These are phyloP conservation scores for Acacia pycnantha DNA, from an alignment of 331 rosid genomes.

Conservation along the genomic window DNA sequence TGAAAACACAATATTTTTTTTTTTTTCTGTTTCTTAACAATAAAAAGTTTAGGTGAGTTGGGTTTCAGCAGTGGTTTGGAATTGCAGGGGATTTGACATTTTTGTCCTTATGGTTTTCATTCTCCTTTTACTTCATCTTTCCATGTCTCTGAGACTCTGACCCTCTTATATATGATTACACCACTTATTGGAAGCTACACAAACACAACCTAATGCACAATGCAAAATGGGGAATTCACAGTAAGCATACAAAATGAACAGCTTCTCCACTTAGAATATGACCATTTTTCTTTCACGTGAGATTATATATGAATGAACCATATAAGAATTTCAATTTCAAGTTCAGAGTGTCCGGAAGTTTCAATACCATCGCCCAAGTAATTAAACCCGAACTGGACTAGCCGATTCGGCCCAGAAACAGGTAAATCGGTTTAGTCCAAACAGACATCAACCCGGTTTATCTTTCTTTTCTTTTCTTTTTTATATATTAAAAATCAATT, in stretches of 20 bases:
- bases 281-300: conserved; percentile 10
- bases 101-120: not conserved
- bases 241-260: conserved; percentile 70
- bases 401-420: no score
- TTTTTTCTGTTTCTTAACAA: no score
- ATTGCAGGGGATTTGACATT: conserved; percentile 13
- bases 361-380: conserved; percentile 13
- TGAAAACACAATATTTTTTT: not conserved
- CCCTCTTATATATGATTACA: conserved; percentile 5
- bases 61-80: conserved; percentile 27
- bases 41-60: no score
- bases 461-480: no score
- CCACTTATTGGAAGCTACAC: conserved; percentile 18
- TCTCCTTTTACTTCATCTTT: not conserved
- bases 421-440: no score
- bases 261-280: conserved; percentile 27
- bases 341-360: conserved; percentile 4
- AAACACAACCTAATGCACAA: not conserved
- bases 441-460: no score
- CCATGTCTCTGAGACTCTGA: conserved; percentile 22
- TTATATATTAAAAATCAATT: no score
- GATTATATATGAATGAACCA: not conserved
- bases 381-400: no score
- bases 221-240: conserved; percentile 21
- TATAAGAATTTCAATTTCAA: not conserved